These are phyloP conservation scores for Boletus fagicola DNA, from an alignment of 768 basidiomycete species.

Conservation along the genomic window DNA sequence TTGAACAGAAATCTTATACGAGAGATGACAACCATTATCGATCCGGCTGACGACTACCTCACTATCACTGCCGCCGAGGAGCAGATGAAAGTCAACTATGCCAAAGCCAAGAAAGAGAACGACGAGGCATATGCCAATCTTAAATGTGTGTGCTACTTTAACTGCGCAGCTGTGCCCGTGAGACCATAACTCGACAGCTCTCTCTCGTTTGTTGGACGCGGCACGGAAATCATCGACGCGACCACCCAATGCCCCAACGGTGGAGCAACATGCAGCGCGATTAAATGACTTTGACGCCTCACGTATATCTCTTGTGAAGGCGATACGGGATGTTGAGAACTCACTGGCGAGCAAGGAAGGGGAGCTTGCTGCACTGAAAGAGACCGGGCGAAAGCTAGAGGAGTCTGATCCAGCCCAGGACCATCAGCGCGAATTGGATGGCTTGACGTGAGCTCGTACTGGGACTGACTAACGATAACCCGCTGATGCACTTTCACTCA, in stretches of 20 bases:
- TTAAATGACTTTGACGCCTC: slow-evolving; percentile 66
- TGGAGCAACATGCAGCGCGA: slow-evolving; percentile 54
- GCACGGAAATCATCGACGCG: slow-evolving; percentile 70
- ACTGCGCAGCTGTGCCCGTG: neutral
- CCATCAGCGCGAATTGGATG: slow-evolving; percentile 67
- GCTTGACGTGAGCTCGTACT: slow-evolving; percentile 52
- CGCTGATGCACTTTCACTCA: slow-evolving; percentile 28
- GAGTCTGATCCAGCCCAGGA: slow-evolving; percentile 70
- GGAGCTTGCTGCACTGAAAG: slow-evolving; percentile 66
- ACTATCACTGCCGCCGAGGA: slow-evolving; percentile 75
- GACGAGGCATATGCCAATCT: slow-evolving; percentile 66
- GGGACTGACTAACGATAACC: neutral
- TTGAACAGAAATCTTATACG: slow-evolving; percentile 57
- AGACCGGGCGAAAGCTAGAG: slow-evolving; percentile 59
- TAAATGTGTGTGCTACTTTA: slow-evolving; percentile 45
- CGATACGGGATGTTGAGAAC: slow-evolving; percentile 71
- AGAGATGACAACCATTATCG: slow-evolving; percentile 70
- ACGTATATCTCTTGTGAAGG: slow-evolving; percentile 65
- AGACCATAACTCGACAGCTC: slow-evolving; percentile 41
- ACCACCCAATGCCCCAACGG: slow-evolving; percentile 66
- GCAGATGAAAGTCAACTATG: slow-evolving; percentile 57
- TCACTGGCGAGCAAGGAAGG: slow-evolving; percentile 65
- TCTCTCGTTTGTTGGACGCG: slow-evolving; percentile 62
- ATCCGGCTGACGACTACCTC: slow-evolving; percentile 76
- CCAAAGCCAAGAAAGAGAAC: slow-evolving; percentile 59